Evolutionary conservation across 108 stramenopile species (phyloP), one percentile per base, ranked within the genome.

Genomic region (Cyclotella choctawhatcheeana): DNA sequence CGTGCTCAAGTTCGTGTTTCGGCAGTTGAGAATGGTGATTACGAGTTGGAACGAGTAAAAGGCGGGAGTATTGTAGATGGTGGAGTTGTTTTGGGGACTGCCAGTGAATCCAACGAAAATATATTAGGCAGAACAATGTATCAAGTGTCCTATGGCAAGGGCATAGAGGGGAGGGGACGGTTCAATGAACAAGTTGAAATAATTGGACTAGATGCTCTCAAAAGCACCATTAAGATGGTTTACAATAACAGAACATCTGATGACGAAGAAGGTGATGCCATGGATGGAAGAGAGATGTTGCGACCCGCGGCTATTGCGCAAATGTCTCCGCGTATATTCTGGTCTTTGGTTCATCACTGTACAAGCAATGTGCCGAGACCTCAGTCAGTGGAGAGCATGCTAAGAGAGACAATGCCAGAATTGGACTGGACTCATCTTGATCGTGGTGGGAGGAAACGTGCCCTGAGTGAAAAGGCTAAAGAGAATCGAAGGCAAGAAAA

Each of bases 391-490:
- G 81, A 86, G 59, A 86, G 71, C 17, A 84, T 85, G 70, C 78
- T 86, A 18, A 76, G 78, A 45, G 21, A 26, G 21, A 37, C 85
- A 3, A 67, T 89, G 64, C 93, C 93, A 25, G 45, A 88, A 34
- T 64, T 88, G 61, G 87, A 92, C 64, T 96, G 92, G 95, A 74
- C 85, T 0, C 93, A 89, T 81, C 76, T 96, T 37, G 83, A 90
- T 30, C 84, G 88, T 21, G 82, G 91, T 47, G 86, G 81, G 30
- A 84, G 88, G 58, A 85, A 82, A 67, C 32, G 82, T 44, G 44
- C 44, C 27, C 56, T 89, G 26, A 89, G 86, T 47, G 95, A 88
- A 60, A 96, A 96, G 81, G 95, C 95, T 0, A 63, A 67, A 60
- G 92, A 93, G 45, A 93, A 96, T 71, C 64, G 86, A 60, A 84